Percentiles rank a stretch among this genome's conserved stretches.
Conservation (phyloP, 2,329 filamentous ascomycete species). For the Lojkania enalia region DNA sequence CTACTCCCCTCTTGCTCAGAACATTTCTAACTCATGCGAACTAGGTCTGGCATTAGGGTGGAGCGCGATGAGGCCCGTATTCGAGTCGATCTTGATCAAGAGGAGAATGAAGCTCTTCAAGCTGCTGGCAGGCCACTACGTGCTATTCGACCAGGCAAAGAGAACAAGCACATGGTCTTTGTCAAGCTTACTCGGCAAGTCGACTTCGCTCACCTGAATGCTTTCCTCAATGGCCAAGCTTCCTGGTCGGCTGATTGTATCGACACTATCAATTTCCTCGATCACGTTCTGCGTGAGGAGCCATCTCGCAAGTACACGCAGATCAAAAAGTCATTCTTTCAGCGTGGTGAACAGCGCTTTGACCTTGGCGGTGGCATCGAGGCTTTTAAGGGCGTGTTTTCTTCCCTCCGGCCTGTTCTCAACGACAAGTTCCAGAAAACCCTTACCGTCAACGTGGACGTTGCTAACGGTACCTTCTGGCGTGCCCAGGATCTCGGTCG, state of each 20-base stretch:
- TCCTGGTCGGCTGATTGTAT: conserved; percentile 61
- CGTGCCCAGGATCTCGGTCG: conserved; percentile 44
- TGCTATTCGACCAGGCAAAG: conserved; percentile 5
- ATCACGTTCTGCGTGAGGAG: conserved; percentile 83
- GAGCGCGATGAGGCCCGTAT: conserved; percentile 46
- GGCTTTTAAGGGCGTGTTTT: conserved; percentile 87
- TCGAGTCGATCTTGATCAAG: conserved; percentile 72
- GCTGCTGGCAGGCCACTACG: conserved; percentile 8
- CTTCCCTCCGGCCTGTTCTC: conserved; percentile 77
- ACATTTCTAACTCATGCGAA: background rate
- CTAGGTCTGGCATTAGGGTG: conserved; percentile 32
- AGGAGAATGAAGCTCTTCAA: conserved; percentile 46
- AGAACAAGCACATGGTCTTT: conserved; percentile 62
- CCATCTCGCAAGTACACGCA: conserved; percentile 68
- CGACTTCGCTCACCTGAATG: conserved; percentile 65
- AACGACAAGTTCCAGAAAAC: conserved; percentile 55
- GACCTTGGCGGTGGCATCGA: conserved; percentile 69
- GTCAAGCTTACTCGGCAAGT: conserved; percentile 70
- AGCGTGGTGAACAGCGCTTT: conserved; percentile 52
- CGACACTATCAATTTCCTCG: conserved; percentile 85
- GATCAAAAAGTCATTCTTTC: conserved; percentile 85
- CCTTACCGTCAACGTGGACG: conserved; percentile 84
- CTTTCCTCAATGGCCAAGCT: conserved; percentile 65
- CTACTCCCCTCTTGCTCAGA: background rate
- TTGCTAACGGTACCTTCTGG: conserved; percentile 92